Conservation (phyloP, 805 yeast genomes). For the Candida yuanshanica region DNA sequence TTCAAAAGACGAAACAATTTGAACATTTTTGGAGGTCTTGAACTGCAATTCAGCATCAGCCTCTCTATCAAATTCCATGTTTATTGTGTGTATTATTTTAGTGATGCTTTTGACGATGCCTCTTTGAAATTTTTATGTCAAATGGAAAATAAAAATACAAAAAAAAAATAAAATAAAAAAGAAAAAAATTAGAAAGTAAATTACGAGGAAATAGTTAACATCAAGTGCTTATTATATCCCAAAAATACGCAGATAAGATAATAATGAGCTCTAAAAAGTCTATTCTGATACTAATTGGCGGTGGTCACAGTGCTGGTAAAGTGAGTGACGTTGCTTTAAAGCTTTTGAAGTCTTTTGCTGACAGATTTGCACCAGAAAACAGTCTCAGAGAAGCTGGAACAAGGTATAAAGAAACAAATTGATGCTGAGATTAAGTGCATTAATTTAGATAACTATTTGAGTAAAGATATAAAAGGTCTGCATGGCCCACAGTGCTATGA, state of each 20-base stretch:
- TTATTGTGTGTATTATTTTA: background rate
- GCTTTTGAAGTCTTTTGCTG: background rate
- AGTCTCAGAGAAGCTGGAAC: background rate
- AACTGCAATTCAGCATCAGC: conserved; percentile 56
- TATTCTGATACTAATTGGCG: conserved; percentile 46
- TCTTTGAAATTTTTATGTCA: background rate
- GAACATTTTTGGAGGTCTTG: conserved; percentile 50
- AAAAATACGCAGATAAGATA: too few relatives aligned
- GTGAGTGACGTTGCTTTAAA: background rate
- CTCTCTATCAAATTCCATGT: conserved; percentile 56
- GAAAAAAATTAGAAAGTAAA: too few relatives aligned
- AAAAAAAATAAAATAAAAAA: too few relatives aligned
- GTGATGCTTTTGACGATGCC: background rate
- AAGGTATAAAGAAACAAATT: background rate
- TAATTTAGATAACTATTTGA: conserved; percentile 39
- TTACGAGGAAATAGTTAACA: too few relatives aligned
- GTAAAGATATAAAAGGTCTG: conserved; percentile 1
- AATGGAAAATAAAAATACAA: too few relatives aligned
- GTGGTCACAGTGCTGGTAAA: conserved; percentile 56
- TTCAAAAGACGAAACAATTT: conserved; percentile 60
- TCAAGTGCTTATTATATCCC: background rate
- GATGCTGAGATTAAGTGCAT: conserved; percentile 22
- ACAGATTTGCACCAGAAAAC: conserved; percentile 1
- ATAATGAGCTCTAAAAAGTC: conserved; percentile 1
- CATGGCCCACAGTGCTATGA: conserved; percentile 21